Evolutionary conservation across 495 filamentous ascomycete genomes (phyloP), one percentile per base, ranked within the genome.

Genomic region (Penicillium manginii): DNA sequence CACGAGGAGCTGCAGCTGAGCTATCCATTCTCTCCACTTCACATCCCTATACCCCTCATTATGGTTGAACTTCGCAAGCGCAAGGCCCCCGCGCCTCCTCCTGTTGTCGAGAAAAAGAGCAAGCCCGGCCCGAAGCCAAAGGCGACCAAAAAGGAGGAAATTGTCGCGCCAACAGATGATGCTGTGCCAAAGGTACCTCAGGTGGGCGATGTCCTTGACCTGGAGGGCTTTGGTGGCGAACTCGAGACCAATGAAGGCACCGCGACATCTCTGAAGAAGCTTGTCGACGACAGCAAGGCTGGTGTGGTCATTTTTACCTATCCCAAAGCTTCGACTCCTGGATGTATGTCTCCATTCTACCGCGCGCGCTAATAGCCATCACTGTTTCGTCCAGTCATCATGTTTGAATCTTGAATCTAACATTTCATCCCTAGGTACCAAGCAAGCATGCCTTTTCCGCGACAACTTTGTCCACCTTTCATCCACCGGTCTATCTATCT

Each of bases 271-370:
- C 78, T 98, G 51, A 84, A 88, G 74, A 79, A 80, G 53, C 83
- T 98, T 22, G 84, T 97, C 15, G 88, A 91, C 42, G 82, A 87
- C 61, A 93, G 92, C 79, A 87, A 91, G 75, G 80, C 81, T 50
- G 93, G 94, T 19, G 89, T 98, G 21, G 90, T 96, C 15, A 72
- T 98, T 31, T 98, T 98, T 72, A 96, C 92, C 33, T 98, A 97
- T 69, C 94, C 94, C 31, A 96, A 89, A 79, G 94, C 94, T 57
- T 93, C 89, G 11, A 98, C 94, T 26, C 90, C 90, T 26, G 94
- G 96, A 55, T 98, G 94, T 97, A 87, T 84, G 91, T 84, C 31
- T 7, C 33, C 7, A 14, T n/a, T 19, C 11, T 19, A 22, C 12
- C 15, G 17, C 46, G 33, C 55, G 55, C 46, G 12, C 35, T 14